phyloP scores from a whole-genome alignment of 768 basidiomycete genomes.

The Termitomyces sp. region DNA sequence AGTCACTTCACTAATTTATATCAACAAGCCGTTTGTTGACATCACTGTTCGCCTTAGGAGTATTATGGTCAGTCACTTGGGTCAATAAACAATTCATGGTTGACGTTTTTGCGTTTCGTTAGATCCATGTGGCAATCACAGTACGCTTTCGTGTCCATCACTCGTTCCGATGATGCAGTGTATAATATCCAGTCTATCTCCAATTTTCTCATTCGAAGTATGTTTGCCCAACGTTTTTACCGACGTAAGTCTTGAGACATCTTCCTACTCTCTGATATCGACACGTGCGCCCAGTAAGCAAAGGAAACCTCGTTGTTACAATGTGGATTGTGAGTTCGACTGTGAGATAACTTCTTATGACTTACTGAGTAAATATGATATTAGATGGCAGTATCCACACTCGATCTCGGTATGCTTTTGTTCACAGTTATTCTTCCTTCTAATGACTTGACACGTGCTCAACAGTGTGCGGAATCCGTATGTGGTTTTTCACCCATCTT shows the following conservation, averaged over 20 bases:
- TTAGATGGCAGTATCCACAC: conserved; percentile 30
- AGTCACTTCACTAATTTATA: background rate
- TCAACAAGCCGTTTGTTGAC: background rate
- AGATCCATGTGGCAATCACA: conserved; percentile 53
- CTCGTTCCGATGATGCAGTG: background rate
- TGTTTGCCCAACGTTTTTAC: conserved; percentile 48
- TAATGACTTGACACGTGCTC: background rate
- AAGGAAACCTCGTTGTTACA: conserved; percentile 35
- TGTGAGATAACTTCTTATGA: background rate
- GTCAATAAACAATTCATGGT: background rate
- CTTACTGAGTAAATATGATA: background rate
- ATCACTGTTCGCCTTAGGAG: conserved; percentile 29
- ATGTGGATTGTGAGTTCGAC: conserved; percentile 37
- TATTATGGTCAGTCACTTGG: conserved; percentile 34
- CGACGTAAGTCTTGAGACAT: conserved; percentile 27
- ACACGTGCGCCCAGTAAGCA: conserved; percentile 31
- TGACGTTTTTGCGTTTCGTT: background rate
- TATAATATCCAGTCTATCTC: conserved; percentile 32
- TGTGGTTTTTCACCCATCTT: conserved; percentile 7
- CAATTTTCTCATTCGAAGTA: conserved; percentile 43
- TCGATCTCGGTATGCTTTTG: conserved; percentile 37
- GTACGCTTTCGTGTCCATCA: conserved; percentile 24
- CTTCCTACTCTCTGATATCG: background rate
- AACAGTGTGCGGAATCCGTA: conserved; percentile 32
- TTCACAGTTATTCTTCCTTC: background rate